Conservation (phyloP, 1,284 basidiomycete species). For the Ganoderma boninense region DNA sequence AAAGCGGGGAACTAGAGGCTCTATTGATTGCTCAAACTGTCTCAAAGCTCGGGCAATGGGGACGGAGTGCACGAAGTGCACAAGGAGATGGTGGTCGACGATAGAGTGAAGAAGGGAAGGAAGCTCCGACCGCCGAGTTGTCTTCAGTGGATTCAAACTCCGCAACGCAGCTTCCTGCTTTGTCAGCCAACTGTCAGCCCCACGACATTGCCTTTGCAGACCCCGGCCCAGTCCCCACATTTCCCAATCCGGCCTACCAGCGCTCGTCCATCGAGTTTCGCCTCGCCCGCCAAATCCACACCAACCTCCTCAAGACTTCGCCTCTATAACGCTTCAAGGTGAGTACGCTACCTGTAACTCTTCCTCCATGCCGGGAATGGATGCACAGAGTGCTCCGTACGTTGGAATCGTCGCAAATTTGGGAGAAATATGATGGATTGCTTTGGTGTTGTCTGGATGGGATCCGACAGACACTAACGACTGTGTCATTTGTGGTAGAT, state of each 20-base stretch:
- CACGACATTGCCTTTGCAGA: conserved; percentile 24
- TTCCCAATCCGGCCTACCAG: conserved; percentile 24
- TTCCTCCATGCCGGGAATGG: conserved; percentile 12
- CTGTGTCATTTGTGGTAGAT: conserved; percentile 59
- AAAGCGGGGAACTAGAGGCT: conserved; percentile 21
- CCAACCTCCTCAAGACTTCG: conserved; percentile 43
- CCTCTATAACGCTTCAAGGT: conserved; percentile 39
- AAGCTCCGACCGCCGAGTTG: conserved; percentile 38
- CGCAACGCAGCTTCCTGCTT: conserved; percentile 34
- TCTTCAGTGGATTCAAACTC: conserved; percentile 39
- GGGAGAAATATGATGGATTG: conserved; percentile 42
- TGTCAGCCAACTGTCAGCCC: conserved; percentile 16
- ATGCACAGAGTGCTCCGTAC: conserved; percentile 8
- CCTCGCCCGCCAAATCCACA: conserved; percentile 31
- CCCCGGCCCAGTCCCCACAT: conserved; percentile 32
- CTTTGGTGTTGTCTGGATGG: conserved; percentile 36
- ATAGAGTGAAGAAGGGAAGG: conserved; percentile 48
- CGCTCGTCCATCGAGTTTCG: conserved; percentile 25
- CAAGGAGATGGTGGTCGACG: conserved; percentile 55
- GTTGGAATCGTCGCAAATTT: conserved; percentile 17
- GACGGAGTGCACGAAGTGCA: conserved; percentile 31
- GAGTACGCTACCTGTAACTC: conserved; percentile 34
- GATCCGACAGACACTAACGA: conserved; percentile 33
- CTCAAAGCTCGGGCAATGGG: conserved; percentile 33
- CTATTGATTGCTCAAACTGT: conserved; percentile 34